Conservation (phyloP, 1,139 yeast genomes). For the Diutina neorugosa region DNA sequence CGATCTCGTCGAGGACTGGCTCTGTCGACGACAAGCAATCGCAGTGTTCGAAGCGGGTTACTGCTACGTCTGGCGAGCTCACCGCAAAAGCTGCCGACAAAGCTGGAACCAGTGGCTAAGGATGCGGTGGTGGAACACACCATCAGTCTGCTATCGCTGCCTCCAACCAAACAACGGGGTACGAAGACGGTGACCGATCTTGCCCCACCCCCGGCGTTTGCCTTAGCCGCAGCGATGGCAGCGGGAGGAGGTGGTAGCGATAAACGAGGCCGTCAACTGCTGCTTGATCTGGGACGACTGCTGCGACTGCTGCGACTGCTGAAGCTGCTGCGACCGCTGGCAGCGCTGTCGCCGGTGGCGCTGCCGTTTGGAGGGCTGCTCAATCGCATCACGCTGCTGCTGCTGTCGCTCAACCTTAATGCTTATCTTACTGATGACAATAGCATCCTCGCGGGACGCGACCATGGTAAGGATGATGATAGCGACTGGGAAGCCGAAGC, state of each 20-base stretch:
- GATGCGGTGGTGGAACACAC: conserved; percentile 14
- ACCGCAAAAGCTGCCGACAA: conserved; percentile 6
- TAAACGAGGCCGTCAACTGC: background rate
- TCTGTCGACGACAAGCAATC: conserved; percentile 1
- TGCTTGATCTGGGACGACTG: conserved; percentile 1
- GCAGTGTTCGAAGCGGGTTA: background rate
- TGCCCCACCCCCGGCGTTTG: conserved; percentile 28
- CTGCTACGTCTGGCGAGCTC: conserved; percentile 3
- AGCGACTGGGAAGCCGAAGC: conserved; percentile 5
- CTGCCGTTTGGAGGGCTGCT: background rate
- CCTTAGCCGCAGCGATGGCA: conserved; percentile 7
- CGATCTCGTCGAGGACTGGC: background rate
- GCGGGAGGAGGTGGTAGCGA: background rate
- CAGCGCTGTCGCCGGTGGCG: background rate
- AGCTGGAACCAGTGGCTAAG: background rate
- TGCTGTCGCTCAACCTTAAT: conserved; percentile 25
- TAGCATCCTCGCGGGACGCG: conserved; percentile 8
- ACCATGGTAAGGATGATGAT: background rate
- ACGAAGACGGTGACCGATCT: conserved; percentile 14
- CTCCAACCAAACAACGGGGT: conserved; percentile 10
- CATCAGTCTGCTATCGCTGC: conserved; percentile 22
- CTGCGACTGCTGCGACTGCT: background rate
- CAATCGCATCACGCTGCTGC: background rate
- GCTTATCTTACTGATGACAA: conserved; percentile 31
- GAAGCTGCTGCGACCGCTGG: background rate